A percentile compares a stretch with the other conserved stretches of the same genome.
Conservation (phyloP, 1,139 yeast genomes). For the Zhuliangozyma parablackwelliae region DNA sequence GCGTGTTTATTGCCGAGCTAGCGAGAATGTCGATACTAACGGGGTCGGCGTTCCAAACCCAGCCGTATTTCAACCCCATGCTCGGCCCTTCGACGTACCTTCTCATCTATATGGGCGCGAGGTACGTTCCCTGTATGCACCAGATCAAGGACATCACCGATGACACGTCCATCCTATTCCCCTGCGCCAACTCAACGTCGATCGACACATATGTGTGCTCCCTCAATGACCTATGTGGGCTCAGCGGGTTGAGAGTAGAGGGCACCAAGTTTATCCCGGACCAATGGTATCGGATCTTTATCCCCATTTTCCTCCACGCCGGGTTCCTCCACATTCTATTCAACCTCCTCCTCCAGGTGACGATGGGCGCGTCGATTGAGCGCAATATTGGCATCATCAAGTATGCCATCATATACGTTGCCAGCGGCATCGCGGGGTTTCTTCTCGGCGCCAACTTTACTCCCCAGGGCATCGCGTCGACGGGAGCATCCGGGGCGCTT, state of each 20-base stretch:
- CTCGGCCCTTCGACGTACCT: slow-evolving; percentile 72
- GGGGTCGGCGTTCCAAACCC: slow-evolving; percentile 64
- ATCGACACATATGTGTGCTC: slow-evolving; percentile 52
- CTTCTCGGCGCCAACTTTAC: slow-evolving; percentile 69
- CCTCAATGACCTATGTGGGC: slow-evolving; percentile 58
- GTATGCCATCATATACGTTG: slow-evolving; percentile 53
- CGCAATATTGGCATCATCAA: slow-evolving; percentile 53
- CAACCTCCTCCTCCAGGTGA: slow-evolving; percentile 58
- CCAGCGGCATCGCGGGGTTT: slow-evolving; percentile 66
- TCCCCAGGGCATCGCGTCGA: slow-evolving; percentile 64
- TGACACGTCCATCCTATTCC: slow-evolving; percentile 45
- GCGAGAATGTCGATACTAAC: slow-evolving; percentile 56
- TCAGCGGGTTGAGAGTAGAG: slow-evolving; percentile 40
- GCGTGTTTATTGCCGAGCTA: slow-evolving; percentile 66
- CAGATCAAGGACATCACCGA: slow-evolving; percentile 48
- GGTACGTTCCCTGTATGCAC: slow-evolving; percentile 73
- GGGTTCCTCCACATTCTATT: slow-evolving; percentile 68
- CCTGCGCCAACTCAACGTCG: slow-evolving; percentile 69
- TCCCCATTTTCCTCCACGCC: slow-evolving; percentile 74
- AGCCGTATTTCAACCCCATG: slow-evolving; percentile 77
- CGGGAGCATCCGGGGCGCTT: slow-evolving; percentile 74
- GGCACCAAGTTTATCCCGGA: slow-evolving; percentile 38
- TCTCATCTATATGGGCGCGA: slow-evolving; percentile 65
- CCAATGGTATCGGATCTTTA: slow-evolving; percentile 69
- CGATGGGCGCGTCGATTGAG: slow-evolving; percentile 64